Evolutionary conservation across 805 yeast species (phyloP), one percentile per base, ranked within the genome.

Genomic region (Candida krabiensis): DNA sequence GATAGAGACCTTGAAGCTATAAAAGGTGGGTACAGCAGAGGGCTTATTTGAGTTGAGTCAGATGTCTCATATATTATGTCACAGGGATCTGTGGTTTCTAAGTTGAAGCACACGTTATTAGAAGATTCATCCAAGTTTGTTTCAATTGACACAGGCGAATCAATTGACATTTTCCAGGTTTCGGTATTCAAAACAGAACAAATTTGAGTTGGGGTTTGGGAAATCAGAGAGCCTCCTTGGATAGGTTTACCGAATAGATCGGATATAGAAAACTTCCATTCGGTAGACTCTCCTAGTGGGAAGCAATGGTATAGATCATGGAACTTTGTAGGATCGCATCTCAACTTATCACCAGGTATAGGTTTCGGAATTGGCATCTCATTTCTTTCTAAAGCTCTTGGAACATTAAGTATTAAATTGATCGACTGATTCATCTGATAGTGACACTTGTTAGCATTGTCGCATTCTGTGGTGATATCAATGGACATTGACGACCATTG

Each of bases 401-500:
- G 80, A 15, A 86, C 75, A 56, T 90, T 85, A 19, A 86, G 66
- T 3, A 89, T 88, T 37, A 82, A 71, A 48, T 83, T 83, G 16
- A 91, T 79, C 18, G 76, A 66, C 47, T 86, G 90, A 18, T 72
- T 66, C 78, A 88, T 70, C 15, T 67, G 58, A 51, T 75, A 73
- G 29, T 63, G 58, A 47, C 89, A 83, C 1, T 50, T 41, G 3
- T 44, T 53, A 9, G 42, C 46, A 4, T 53, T 63, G 17, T 59
- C 64, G 49, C 89, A 80, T 9, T 63, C 64, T 0, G 88, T 80
- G 13, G 64, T 63, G 18, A 91, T 71, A 58, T 91, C 98, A 31
- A 93, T 78, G 2, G 96, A 75, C 88, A 93, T 83, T 28, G 90
- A 79, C 48, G 90, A 96, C 98, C 98, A 93, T 46, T 82, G 79